These are phyloP conservation scores for Beauveria asiatica DNA, from an alignment of 2,329 filamentous ascomycete genomes.

Conservation along the genomic window DNA sequence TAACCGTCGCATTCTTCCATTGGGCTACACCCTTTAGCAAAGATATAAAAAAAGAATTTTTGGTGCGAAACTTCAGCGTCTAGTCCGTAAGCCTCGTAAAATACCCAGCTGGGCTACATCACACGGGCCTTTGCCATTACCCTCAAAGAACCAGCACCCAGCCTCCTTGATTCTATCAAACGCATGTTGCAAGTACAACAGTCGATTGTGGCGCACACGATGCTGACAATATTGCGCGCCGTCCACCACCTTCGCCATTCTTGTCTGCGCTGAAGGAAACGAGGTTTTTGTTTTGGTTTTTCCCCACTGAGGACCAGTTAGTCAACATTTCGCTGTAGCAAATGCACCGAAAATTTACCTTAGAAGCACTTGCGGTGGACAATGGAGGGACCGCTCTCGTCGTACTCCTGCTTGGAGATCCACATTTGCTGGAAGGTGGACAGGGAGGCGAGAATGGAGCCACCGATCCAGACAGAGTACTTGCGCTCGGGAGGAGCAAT, in stretches of 20 bases:
- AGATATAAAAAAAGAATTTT: conserved; percentile 32
- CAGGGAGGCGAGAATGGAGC: conserved; percentile 97
- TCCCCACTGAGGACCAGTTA: conserved; percentile 17
- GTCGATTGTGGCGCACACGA: conserved; percentile 41
- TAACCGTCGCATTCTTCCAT: conserved; percentile 20
- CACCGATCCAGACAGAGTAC: conserved; percentile 99
- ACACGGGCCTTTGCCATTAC: conserved; percentile 40
- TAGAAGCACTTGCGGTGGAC: conserved; percentile 99
- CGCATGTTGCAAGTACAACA: conserved; percentile 51
- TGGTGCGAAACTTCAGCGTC: conserved; percentile 50
- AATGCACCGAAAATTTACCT: conserved; percentile 42
- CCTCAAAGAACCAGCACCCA: conserved; percentile 39
- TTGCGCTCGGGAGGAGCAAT: conserved; percentile 99
- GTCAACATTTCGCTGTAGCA: not conserved
- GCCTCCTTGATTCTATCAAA: conserved; percentile 46
- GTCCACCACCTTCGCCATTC: conserved; percentile 37
- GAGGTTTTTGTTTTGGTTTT: conserved; percentile 25
- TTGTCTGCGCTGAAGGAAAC: conserved; percentile 29
- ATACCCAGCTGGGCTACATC: conserved; percentile 39
- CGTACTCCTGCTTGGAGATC: conserved; percentile 99
- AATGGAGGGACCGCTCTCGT: conserved; percentile 98
- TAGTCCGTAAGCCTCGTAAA: conserved; percentile 40
- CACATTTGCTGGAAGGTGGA: conserved; percentile 99
- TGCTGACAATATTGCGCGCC: conserved; percentile 35
- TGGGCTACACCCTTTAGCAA: conserved; percentile 30